Base-by-base conservation (phyloP, 2,329 filamentous ascomycete species). In the Coleophoma crateriformis region DNA sequence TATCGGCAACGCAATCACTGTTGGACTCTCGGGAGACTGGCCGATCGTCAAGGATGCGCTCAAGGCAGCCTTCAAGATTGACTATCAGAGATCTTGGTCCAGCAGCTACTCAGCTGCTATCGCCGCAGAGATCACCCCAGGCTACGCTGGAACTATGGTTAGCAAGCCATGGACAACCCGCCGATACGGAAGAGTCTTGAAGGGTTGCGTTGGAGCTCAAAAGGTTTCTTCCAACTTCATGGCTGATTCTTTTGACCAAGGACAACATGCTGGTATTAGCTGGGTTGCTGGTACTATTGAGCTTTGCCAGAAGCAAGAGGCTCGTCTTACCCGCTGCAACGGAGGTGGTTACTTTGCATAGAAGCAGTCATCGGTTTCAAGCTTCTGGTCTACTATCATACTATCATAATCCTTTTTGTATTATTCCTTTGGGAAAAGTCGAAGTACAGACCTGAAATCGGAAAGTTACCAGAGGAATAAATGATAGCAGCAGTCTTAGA, bases 1-100 rank as follows among this genome's bases (percentile, higher is more conserved):
- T 1, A n/a, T 46, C 7, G n/a, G 34, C 19, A 38, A 46, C 27
- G 14, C 14, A 8, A 46, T 46, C 15, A 22, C 33, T 14, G 45
- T 46, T 17, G 19, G 17, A 7, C 6, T 27, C 10, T 14, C 33
- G 2, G 45, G 33, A 20, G 34, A 46, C 11, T 46, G 27, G 15
- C 39, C 45, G 5, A 37, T 46, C 34, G 45, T 46, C 19, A 46
- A 46, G 33, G 45, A 46, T 22, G 33, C 27, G 12, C n/a, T 38
- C 45, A 22, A 35, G n/a, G 45, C 45, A 10, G 13, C 33, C n/a
- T 13, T 46, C 19, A 32, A 19, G 13, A 15, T 46, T 19, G 27
- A 32, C 33, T 46, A 37, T 33, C 17, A 33, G 14, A n/a, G n/a
- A 5, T 19, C 45, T 37, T 46, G 45, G 45, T 20, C 33, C 2